Base-by-base conservation (phyloP, 2,329 filamentous ascomycete genomes). In the Colletotrichum orchidophilum region DNA sequence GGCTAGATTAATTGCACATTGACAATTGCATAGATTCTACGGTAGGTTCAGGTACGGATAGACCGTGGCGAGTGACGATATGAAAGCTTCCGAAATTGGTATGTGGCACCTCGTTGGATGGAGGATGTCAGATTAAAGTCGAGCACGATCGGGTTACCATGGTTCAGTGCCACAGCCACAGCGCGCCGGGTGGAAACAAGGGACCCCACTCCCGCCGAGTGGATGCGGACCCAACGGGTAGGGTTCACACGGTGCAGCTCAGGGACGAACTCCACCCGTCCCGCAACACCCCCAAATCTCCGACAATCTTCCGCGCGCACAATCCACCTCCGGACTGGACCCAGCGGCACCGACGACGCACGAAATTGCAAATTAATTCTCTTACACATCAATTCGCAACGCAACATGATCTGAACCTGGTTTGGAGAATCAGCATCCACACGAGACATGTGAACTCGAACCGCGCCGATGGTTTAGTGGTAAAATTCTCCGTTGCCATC, bases 401-500 rank as follows among this genome's bases (percentile, higher is more conserved):
- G 9, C 3, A 29, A 50, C 42, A 52, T 52, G 21, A 35, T 1
- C 13, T 5, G 5, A 1, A 7, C 27, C 13, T 35, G 21, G 7
- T 6, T 11, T 7, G 13, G 1, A 2, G 7, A 18, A 11, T 8
- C 9, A 1, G 8, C 8, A 50, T 61, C 42, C n/a, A 50, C n/a
- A 33, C 6, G 27, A 18, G 27, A 13, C 39, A n/a, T 18, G 2
- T 12, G 9, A 1, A 3, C 4, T 5, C 24, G 7, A 12, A 1
- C 2, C 7, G 59, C 59, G 59, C 59, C 59, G 42, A 62, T 62
- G 59, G 59, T 62, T 62, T 62, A 62, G 42, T 62, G 46, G 42
- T 62, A 52, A 62, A 61, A 50, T 61, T 61, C 58, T 61, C 58
- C 58, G 58, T 61, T 61, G 58, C 58, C 58, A 61, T 26, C 27